Conservation (phyloP, 257 asterid species). For the Lycium ferocissimum region DNA sequence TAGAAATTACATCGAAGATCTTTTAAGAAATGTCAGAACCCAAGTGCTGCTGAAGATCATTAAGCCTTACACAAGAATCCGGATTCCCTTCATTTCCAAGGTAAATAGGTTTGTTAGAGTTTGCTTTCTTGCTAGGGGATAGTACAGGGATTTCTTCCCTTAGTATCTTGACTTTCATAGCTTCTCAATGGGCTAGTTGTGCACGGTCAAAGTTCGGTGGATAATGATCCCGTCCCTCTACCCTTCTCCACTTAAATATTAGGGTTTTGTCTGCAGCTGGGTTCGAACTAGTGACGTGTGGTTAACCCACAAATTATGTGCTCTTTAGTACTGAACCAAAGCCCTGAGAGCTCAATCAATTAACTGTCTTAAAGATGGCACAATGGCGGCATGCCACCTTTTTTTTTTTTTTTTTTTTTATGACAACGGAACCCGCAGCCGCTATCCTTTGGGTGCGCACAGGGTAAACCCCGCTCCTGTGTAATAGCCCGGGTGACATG, state of each 20-base stretch:
- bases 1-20: constrained; percentile 97
- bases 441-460: no score
- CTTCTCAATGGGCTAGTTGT: background rate
- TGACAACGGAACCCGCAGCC: no score
- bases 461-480: no score
- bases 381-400: background rate
- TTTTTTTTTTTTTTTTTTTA: no score
- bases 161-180: background rate
- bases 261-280: background rate
- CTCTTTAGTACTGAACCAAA: no score
- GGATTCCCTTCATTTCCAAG: constrained; percentile 96
- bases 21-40: constrained; percentile 93
- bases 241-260: background rate
- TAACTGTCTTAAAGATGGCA: background rate
- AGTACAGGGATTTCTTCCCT: constrained; percentile 9
- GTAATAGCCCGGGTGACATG: background rate
- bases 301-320: background rate
- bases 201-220: background rate
- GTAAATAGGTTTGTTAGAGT: constrained; percentile 39
- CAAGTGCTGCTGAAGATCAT: constrained; percentile 97
- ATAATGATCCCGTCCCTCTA: background rate
- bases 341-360: background rate
- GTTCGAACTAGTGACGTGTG: background rate
- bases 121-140: background rate
- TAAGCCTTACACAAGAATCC: constrained; percentile 94